Conservation (phyloP, 2,329 filamentous ascomycete genomes). For the Curvularia sp. region DNA sequence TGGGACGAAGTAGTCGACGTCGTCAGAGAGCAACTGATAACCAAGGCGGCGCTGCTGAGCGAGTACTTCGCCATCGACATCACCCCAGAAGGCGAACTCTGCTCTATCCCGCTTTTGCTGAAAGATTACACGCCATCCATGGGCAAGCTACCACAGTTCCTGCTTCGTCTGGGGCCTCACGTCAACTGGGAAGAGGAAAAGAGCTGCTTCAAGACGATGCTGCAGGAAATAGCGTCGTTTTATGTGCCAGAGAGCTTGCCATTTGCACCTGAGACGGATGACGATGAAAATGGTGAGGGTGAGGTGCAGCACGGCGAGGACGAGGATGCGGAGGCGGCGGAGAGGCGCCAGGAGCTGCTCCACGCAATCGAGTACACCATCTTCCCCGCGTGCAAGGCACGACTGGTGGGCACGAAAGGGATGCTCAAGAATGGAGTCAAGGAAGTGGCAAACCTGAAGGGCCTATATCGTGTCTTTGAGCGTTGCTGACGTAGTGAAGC, state of each 20-base stretch:
- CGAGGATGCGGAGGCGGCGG: slow-evolving; percentile 53
- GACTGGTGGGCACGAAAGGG: slow-evolving; percentile 80
- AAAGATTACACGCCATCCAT: slow-evolving; percentile 89
- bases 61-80: slow-evolving; percentile 94
- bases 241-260: slow-evolving; percentile 90
- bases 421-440: slow-evolving; percentile 75
- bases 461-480: slow-evolving; percentile 93
- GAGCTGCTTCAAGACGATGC: slow-evolving; percentile 80
- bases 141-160: slow-evolving; percentile 85
- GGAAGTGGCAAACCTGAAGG: slow-evolving; percentile 91
- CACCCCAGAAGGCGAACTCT: slow-evolving; percentile 75
- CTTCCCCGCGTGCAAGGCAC: slow-evolving; percentile 85
- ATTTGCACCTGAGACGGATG: slow-evolving; percentile 48
- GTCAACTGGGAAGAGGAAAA: slow-evolving; percentile 88
- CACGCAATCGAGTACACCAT: slow-evolving; percentile 82
- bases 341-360: slow-evolving; percentile 71
- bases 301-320: slow-evolving; percentile 43
- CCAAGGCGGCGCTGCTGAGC: slow-evolving; percentile 80
- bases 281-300: slow-evolving; percentile 45
- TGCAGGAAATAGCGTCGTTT: slow-evolving; percentile 86
- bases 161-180: slow-evolving; percentile 85
- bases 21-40: slow-evolving; percentile 73
- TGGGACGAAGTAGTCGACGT: slow-evolving; percentile 69
- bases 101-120: slow-evolving; percentile 80
- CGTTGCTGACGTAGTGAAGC: slow-evolving; percentile 66